Conservation (phyloP, 257 asterid genomes). For the Cordia subcordata region DNA sequence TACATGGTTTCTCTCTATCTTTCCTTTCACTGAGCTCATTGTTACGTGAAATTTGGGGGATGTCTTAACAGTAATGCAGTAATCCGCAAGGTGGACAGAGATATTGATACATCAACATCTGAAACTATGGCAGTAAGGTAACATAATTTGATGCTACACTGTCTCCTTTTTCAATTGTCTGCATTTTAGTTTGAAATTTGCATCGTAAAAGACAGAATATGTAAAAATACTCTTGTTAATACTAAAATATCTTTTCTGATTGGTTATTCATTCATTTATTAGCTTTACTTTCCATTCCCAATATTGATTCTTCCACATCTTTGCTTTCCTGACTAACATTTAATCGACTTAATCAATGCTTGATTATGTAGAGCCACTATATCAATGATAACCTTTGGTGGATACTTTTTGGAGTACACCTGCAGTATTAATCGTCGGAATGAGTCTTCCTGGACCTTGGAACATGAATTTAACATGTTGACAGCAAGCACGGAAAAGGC, state of each 20-base stretch:
- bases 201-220: too few species aligned
- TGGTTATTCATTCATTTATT: too few species aligned
- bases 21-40: constrained; percentile 5
- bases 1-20: neutral
- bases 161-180: neutral
- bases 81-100: constrained; percentile 56
- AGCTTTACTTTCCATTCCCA: too few species aligned
- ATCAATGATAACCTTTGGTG: constrained; percentile 52
- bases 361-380: constrained; percentile 60
- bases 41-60: constrained; percentile 7
- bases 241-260: too few species aligned
- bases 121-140: constrained; percentile 57
- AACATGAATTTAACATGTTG: constrained; percentile 66
- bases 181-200: neutral
- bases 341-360: neutral
- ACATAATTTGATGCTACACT: constrained; percentile 12
- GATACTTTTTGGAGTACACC: constrained; percentile 67
- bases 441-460: constrained; percentile 72
- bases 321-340: neutral
- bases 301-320: too few species aligned
- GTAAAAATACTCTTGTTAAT: too few species aligned
- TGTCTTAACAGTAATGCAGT: constrained; percentile 55
- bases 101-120: constrained; percentile 41
- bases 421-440: constrained; percentile 58
- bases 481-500: constrained; percentile 40